Base-by-base conservation (phyloP, 306 rosid species). In the Alnus glutinosa region DNA sequence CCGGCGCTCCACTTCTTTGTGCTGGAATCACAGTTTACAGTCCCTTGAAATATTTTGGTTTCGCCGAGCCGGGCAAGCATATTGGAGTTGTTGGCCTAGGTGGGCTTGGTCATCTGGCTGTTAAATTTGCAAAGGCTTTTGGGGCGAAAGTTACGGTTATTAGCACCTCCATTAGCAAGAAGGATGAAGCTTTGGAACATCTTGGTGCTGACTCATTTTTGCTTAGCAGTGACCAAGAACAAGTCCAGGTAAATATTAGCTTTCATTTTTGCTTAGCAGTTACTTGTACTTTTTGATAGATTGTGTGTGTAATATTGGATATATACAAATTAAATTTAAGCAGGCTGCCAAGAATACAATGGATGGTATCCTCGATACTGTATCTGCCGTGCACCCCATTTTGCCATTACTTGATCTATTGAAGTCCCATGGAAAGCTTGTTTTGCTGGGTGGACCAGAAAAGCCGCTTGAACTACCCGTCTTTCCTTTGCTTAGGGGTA, bases 301-400 rank as follows among this genome's bases (percentile, higher is more conserved):
- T 23, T 23, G 28, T 23, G 28, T 23, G 28, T 23, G 28, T 23
- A 23, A 23, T 23, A 23, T 23, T 23, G 28, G 28, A 23, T 23
- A 23, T 23, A 23, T 23, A 23, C 28, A 23, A 23, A 23, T 23
- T 23, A 23, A 23, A 23, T 23, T 23, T 23, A 23, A 23, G 2
- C 32, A 83, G 91, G 86, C 83, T 73, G 28, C 28, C 28, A 23
- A 23, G 28, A 23, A 23, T 23, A 23, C 28, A 23, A 23, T 23
- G 28, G 28, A 84, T 66, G 90, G 90, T 34, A 83, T 85, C 30
- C 79, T 84, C 1, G 91, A 88, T 36, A 83, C 74, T 0, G 83
- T 62, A 9, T 55, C 76, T 5, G 72, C 78, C 0, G 59, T 39
- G 14, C 83, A 69, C 18, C 69, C 75, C 3, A 72, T 81, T 0